These are phyloP conservation scores for Ustilago cynodontis DNA, from an alignment of 1,284 basidiomycete species.

Conservation along the genomic window DNA sequence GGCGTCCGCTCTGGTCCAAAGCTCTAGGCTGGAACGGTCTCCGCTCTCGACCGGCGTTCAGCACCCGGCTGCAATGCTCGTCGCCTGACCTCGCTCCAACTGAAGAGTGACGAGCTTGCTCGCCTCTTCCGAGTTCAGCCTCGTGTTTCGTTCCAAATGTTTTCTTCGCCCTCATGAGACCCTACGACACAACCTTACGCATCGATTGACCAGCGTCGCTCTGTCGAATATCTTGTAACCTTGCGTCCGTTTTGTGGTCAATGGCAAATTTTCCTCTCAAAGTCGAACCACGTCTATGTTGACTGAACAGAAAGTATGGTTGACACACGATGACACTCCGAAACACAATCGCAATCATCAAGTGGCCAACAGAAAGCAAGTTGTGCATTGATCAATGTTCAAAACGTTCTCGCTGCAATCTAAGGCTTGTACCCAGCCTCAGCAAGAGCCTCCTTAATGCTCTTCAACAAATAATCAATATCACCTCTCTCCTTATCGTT, in stretches of 20 bases:
- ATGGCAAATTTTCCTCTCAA: background rate
- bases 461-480: constrained; percentile 80
- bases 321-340: no score
- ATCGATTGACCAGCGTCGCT: background rate
- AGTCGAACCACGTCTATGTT: background rate
- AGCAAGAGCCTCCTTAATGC: constrained; percentile 75
- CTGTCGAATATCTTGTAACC: background rate
- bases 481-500: constrained; percentile 75
- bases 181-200: background rate
- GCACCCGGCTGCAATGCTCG: background rate
- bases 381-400: background rate
- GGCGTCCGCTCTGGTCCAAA: background rate
- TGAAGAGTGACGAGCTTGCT: background rate
- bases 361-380: background rate
- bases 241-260: background rate
- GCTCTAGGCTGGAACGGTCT: no score
- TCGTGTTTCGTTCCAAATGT: background rate
- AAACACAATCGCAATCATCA: background rate
- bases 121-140: background rate
- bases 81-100: background rate
- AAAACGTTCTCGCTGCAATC: background rate
- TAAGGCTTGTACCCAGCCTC: constrained; percentile 71
- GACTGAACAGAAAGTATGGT: no score
- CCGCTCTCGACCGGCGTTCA: background rate
- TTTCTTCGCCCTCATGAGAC: background rate